These are phyloP conservation scores for Naganishia randhawae DNA, from an alignment of 768 basidiomycete genomes.

Conservation along the genomic window DNA sequence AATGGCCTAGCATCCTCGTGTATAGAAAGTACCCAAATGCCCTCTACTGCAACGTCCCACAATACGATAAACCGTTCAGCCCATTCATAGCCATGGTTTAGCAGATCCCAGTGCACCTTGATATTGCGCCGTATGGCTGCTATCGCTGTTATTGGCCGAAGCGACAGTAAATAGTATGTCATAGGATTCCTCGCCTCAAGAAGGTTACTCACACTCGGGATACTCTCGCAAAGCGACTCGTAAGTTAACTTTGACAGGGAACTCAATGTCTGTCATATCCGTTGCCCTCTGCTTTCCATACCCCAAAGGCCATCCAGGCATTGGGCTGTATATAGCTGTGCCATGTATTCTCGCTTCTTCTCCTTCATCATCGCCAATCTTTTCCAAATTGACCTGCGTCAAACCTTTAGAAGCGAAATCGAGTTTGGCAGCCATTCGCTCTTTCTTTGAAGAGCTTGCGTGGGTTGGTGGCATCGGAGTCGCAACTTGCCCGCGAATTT, in stretches of 20 bases:
- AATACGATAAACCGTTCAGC: conserved; percentile 10
- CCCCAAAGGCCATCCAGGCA: neutral
- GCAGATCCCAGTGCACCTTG: conserved; percentile 7
- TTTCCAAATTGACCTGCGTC: neutral
- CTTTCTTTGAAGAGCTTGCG: neutral
- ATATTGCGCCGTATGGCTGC: conserved; percentile 5
- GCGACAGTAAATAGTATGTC: too few relatives aligned
- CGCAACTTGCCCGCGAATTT: neutral
- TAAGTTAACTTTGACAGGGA: conserved; percentile 19
- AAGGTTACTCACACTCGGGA: conserved; percentile 1
- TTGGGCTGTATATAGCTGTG: neutral
- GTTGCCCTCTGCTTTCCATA: neutral
- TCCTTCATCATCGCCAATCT: conserved; percentile 4
- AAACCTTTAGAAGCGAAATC: conserved; percentile 27
- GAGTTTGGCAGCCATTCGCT: neutral
- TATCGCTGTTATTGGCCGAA: neutral
- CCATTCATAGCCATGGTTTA: neutral
- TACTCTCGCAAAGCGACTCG: neutral
- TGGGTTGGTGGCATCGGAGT: neutral
- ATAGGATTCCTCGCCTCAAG: too few relatives aligned
- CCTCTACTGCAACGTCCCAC: conserved; percentile 19
- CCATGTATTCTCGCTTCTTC: conserved; percentile 11
- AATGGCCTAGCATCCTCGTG: neutral
- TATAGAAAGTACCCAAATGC: conserved; percentile 11
- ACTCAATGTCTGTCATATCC: neutral